phyloP scores from a whole-genome alignment of 106 monocot species.

The Xerophyta viscosa region DNA sequence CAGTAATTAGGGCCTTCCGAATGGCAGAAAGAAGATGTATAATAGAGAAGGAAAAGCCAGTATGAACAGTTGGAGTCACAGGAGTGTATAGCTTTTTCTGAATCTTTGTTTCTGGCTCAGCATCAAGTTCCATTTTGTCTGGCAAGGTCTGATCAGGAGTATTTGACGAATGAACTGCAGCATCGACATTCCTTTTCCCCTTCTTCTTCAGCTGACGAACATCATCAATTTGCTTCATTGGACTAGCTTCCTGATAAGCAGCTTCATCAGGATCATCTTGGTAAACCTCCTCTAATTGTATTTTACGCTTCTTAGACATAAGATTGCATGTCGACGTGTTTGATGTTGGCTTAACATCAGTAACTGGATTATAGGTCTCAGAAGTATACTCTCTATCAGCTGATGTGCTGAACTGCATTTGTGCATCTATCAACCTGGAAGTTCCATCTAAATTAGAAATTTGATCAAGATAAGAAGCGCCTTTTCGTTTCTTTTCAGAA shows the following conservation, averaged over 20 bases:
- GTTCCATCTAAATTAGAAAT: slow-evolving; percentile 14
- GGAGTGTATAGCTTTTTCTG: slow-evolving; percentile 56
- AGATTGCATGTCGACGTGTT: slow-evolving; percentile 27
- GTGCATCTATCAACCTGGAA: slow-evolving; percentile 12
- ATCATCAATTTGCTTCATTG: slow-evolving; percentile 28
- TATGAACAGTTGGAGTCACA: slow-evolving; percentile 80
- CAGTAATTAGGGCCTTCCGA: slow-evolving; percentile 64
- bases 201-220: slow-evolving; percentile 46
- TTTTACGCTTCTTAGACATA: slow-evolving; percentile 49
- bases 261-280: slow-evolving; percentile 22
- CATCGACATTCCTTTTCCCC: slow-evolving; percentile 39
- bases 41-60: slow-evolving; percentile 95
- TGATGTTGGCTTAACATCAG: slow-evolving; percentile 19
- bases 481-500: slow-evolving; percentile 32
- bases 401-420: slow-evolving; percentile 9
- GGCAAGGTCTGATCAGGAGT: slow-evolving; percentile 5
- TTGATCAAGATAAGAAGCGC: slow-evolving; percentile 6
- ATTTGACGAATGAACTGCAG: slow-evolving; percentile 14
- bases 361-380: slow-evolving; percentile 11
- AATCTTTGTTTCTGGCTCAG: slow-evolving; percentile 32
- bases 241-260: slow-evolving; percentile 21
- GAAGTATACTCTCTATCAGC: slow-evolving; percentile 9
- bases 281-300: slow-evolving; percentile 21
- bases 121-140: slow-evolving; percentile 22
- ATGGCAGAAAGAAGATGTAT: slow-evolving; percentile 89